Base-by-base conservation (phyloP, 345 rosid genomes). In the Durio zibethinus region DNA sequence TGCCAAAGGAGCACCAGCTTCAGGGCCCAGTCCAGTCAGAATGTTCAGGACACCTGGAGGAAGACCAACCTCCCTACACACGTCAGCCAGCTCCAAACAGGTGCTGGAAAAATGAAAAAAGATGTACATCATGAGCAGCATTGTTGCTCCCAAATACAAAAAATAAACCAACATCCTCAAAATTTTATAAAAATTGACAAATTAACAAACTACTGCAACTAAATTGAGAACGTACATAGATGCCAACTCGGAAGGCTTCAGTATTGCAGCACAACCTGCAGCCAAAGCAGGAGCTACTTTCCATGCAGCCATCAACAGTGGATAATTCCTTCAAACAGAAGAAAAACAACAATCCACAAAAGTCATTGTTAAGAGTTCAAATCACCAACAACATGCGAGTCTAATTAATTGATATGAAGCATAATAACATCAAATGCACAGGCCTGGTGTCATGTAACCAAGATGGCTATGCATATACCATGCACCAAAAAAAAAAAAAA, bases 241-340 rank as follows among this genome's bases (percentile, higher is more conserved):
- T 40, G 98, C 88, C 82, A 94, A 60, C 85, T 94, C 99, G 42
- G 98, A 91, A 56, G 97, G 97, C 82, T 94, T 94, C 80, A 97
- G 83, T 86, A 94, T 86, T 25, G 98, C 97, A 7, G 97, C 78
- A 81, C 98, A 94, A 63, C 99, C 99, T 25, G 99, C 99, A 76
- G 99, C 99, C 85, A 97, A 80, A 48, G 99, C 92, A 78, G 99
- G 98, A 84, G 99, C 99, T 29, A 94, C 97, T 84, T 97, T 97
- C 98, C 99, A 94, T 69, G 88, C 79, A 63, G 98, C 97, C 97
- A 97, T 88, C 88, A 94, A 84, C 20, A 97, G 79, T 0, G 98
- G 99, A 78, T 97, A 94, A 82, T 96, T 96, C 99, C 98, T 93
- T 88, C 87, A 89, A 72, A 80, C 15, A 83, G 76, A 61, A 27